These are phyloP conservation scores for Heterobasidion annosum DNA, from an alignment of 1,284 basidiomycete species.

Conservation along the genomic window DNA sequence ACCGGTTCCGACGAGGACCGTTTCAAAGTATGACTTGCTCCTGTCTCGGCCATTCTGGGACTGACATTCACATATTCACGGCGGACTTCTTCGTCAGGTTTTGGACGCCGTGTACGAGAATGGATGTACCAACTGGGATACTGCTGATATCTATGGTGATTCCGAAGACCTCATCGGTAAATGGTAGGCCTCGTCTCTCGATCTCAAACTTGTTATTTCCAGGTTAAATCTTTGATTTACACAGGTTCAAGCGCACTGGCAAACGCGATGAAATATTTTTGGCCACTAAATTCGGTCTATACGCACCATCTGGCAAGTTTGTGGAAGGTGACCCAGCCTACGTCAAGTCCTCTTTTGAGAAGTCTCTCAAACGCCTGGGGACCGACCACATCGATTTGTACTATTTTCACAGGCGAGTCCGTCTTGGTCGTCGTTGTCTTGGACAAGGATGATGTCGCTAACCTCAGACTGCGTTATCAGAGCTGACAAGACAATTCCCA, in stretches of 20 bases:
- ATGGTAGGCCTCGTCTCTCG: background rate
- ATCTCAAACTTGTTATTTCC: background rate
- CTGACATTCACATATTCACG: background rate
- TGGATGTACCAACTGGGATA: slow-evolving; percentile 8
- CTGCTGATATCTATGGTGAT: slow-evolving; percentile 6
- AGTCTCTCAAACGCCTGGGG: slow-evolving; percentile 29
- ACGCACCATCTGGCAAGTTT: slow-evolving; percentile 2
- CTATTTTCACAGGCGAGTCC: slow-evolving; percentile 7
- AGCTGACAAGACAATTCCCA: too few relatives aligned
- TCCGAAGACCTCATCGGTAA: slow-evolving; percentile 8
- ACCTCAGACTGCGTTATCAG: background rate
- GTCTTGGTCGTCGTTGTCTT: too few relatives aligned
- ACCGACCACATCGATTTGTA: slow-evolving; percentile 36
- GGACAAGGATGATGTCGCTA: background rate
- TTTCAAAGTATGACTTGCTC: slow-evolving; percentile 19
- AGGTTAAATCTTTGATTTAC: background rate
- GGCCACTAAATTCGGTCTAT: slow-evolving; percentile 42
- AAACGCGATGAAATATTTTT: slow-evolving; percentile 34
- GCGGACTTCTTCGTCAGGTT: background rate
- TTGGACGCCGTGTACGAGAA: slow-evolving; percentile 2
- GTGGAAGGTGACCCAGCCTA: slow-evolving; percentile 25
- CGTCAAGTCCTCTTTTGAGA: slow-evolving; percentile 23
- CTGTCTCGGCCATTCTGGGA: background rate
- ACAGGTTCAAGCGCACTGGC: slow-evolving; percentile 28
- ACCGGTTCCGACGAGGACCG: slow-evolving; percentile 26